Base-by-base conservation (phyloP, 345 rosid genomes). In the Gossypium sturtianum region DNA sequence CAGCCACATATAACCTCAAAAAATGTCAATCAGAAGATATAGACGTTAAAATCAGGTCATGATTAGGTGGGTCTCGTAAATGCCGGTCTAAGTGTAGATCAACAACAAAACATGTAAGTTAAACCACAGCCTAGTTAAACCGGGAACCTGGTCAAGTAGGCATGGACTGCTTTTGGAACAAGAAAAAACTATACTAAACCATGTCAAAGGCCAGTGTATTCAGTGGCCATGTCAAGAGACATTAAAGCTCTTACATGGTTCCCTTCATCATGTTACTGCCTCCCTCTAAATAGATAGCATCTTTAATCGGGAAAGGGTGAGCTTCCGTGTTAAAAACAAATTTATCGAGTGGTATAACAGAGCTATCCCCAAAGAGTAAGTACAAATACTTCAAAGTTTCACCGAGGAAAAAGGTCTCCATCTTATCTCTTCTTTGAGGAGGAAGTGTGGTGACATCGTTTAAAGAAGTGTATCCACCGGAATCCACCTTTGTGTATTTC, bases 381-480 rank as follows among this genome's bases (percentile, higher is more conserved):
- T 95, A 95, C 41, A 93, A 80, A 73, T 95, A 93, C 66, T 95
- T 91, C 80, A 95, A 76, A 0, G 97, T 93, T 86, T 95, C 97
- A 45, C 98, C 96, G 76, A 91, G 85, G 81, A 89, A 93, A 82
- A 93, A 95, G 0, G 99, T 90, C 85, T 91, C 98, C 96, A 95
- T 93, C 86, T 91, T 93, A 85, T 93, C 97, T 82, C 96, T 88
- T 77, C 85, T 86, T 17, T 1, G 91, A 82, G 98, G 97, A 84
- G 97, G 98, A 65, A 91, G 77, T 34, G 52, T 78, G 12, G 96
- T 95, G 69, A 95, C 99, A 77, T 90, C 96, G 20, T 92, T 90
- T 61, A 91, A 75, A 69, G 96, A 93, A 65, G 84, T 88, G 80
- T 94, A 94, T 71, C 98, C 98, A 44, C 94, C 98, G 13, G 94